Base-by-base conservation (phyloP, 176 grass and related monocot species). In the Luzula sylvatica region DNA sequence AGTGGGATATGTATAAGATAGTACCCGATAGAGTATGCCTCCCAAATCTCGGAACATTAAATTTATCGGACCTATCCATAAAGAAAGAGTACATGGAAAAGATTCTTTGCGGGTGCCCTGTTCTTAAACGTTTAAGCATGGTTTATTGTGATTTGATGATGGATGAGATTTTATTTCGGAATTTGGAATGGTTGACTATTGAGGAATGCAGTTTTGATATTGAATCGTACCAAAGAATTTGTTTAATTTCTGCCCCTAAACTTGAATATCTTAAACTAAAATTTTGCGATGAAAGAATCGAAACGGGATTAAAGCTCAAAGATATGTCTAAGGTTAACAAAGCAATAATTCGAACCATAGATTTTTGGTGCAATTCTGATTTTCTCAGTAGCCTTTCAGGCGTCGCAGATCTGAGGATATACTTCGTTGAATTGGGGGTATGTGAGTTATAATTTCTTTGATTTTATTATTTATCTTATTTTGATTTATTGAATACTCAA, bases 271-370 rank as follows among this genome's bases (percentile, higher is more conserved):
- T 55, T 8, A 25, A n/a, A n/a, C n/a, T n/a, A n/a, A 17, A 14
- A 28, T 55, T 32, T 17, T 3, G 15, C 13, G 3, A 1, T 1
- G 30, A 16, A 29, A 15, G 26, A 3, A 8, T 8, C 18, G 3
- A 24, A 24, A 24, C 9, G 5, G 30, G 30, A 7, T 4, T 7
- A 8, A 2, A 17, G 15, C 30, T 38, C 26, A 38, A 19, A 9
- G 30, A 56, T 29, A 56, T 56, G 53, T 56, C 53, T 29, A 30
- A 26, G 26, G 26, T 56, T 16, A 29, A 30, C 1, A 56, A 19
- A 25, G 24, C 53, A 30, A 26, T 15, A 26, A 17, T 56, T 35
- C 7, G 9, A 9, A 7, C 9, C 30, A n/a, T n/a, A n/a, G n/a
- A n/a, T n/a, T n/a, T n/a, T n/a, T n/a, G n/a, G n/a, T 35, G 9